Percentiles rank a stretch among this genome's conserved stretches.
These are phyloP conservation scores for Zymoseptoria passerinii DNA, from an alignment of 2,329 filamentous ascomycete genomes.

Conservation along the genomic window DNA sequence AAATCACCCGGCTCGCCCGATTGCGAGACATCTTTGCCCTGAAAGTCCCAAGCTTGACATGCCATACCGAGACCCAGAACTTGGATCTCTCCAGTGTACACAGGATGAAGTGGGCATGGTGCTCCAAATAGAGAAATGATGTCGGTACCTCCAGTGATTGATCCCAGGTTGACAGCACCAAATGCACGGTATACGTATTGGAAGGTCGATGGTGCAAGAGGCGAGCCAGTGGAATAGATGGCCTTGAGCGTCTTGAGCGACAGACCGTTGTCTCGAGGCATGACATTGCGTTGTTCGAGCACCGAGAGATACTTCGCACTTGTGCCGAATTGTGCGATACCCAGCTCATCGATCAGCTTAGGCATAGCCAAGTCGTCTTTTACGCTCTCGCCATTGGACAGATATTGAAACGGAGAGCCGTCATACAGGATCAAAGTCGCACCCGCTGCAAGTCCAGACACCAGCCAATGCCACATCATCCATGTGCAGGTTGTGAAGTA, in stretches of 20 bases:
- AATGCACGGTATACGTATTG: slow-evolving; percentile 81
- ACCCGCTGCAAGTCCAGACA: slow-evolving; percentile 76
- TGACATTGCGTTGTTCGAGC: slow-evolving; percentile 68
- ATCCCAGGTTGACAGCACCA: slow-evolving; percentile 77
- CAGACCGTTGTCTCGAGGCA: slow-evolving; percentile 52
- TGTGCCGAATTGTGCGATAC: slow-evolving; percentile 89
- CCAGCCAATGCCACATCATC: slow-evolving; percentile 99
- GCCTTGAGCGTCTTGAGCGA: slow-evolving; percentile 56
- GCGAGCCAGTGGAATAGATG: slow-evolving; percentile 90
- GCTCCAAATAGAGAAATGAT: slow-evolving; percentile 93
- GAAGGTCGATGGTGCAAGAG: slow-evolving; percentile 87
- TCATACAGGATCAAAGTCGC: slow-evolving; percentile 82
- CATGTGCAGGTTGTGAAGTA: slow-evolving; percentile 94
- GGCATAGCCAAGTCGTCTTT: slow-evolving; percentile 75
- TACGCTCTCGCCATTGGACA: slow-evolving; percentile 42
- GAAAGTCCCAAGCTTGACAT: slow-evolving; percentile 43
- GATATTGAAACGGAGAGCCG: slow-evolving; percentile 70
- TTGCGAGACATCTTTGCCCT: slow-evolving; percentile 49
- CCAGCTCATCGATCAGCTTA: slow-evolving; percentile 66
- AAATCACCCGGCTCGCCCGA: slow-evolving; percentile 73
- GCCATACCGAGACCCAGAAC: slow-evolving; percentile 44
- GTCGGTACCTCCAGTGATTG: slow-evolving; percentile 92
- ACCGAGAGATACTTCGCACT: slow-evolving; percentile 88
- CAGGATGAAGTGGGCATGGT: slow-evolving; percentile 52
- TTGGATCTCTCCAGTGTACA: slow-evolving; percentile 45